Percentiles rank a stretch among this genome's conserved stretches.
These are phyloP conservation scores for Leersia perrieri DNA, from an alignment of 176 grass and related monocot species.

Conservation along the genomic window DNA sequence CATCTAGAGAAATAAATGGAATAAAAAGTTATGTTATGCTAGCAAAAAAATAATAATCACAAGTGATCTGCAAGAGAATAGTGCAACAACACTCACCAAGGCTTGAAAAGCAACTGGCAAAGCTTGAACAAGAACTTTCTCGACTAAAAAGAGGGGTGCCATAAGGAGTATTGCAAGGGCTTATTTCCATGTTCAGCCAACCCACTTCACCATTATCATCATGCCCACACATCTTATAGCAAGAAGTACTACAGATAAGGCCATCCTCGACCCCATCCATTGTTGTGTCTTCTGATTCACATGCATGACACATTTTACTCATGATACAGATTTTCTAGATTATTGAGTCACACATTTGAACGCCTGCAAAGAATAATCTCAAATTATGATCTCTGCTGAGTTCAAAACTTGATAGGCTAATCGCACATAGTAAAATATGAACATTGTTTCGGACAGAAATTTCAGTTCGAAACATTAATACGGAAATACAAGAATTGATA, in stretches of 20 bases:
- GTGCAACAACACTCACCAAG: constrained; percentile 42
- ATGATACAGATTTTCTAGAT: constrained; percentile 39
- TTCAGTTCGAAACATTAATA: neutral
- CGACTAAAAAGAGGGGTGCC: constrained; percentile 51
- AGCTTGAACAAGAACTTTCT: constrained; percentile 65
- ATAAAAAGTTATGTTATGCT: constrained; percentile 15
- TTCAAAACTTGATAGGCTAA: neutral
- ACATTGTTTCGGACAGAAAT: too few relatives aligned
- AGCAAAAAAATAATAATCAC: neutral
- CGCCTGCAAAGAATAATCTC: constrained; percentile 38
- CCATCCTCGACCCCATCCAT: constrained; percentile 23
- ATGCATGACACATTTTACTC: constrained; percentile 64
- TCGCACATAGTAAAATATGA: neutral
- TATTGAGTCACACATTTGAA: constrained; percentile 17
- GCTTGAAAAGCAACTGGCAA: constrained; percentile 68
- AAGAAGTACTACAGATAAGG: constrained; percentile 40
- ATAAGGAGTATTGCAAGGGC: constrained; percentile 48
- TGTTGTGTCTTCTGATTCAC: constrained; percentile 43
- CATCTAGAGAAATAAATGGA: constrained; percentile 43
- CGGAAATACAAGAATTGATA: neutral
- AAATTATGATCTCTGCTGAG: neutral
- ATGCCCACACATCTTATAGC: constrained; percentile 15
- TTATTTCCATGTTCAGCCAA: constrained; percentile 23
- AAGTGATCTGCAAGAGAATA: constrained; percentile 15
- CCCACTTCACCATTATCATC: constrained; percentile 28